These are phyloP conservation scores for Didymella arachidicola DNA, from an alignment of 2,329 filamentous ascomycete genomes.

Conservation along the genomic window DNA sequence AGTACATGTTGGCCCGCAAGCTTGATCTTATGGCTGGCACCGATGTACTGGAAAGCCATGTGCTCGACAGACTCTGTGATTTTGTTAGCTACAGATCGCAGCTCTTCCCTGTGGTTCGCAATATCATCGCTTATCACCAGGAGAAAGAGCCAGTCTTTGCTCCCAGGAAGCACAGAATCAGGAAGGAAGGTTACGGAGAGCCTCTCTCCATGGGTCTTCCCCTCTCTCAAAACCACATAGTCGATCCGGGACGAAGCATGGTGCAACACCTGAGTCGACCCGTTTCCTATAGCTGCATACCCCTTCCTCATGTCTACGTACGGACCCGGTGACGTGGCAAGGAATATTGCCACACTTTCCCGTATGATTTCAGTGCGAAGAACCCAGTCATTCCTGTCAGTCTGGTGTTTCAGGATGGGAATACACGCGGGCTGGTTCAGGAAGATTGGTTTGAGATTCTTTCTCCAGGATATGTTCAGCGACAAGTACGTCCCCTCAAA, in stretches of 20 bases:
- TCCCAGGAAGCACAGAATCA: not conserved
- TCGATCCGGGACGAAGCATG: too few species aligned
- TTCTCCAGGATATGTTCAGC: not conserved
- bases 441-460: not conserved
- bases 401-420: not conserved
- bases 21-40: not conserved
- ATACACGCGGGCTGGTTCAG: not conserved
- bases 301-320: too few species aligned
- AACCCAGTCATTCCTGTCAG: not conserved
- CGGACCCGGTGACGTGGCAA: not conserved
- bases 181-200: too few species aligned
- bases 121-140: not conserved
- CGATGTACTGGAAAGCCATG: not conserved
- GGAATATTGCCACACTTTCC: not conserved
- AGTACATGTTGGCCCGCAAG: not conserved
- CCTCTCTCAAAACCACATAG: too few species aligned
- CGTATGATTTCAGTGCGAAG: not conserved
- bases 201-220: too few species aligned
- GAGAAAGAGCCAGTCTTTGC: not conserved
- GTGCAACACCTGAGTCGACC: not conserved
- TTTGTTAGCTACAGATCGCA: not conserved
- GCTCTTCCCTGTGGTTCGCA: not conserved
- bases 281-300: too few species aligned
- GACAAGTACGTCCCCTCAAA: not conserved
- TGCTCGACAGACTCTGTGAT: not conserved